Conservation (phyloP, 768 basidiomycete genomes). For the Lanmaoa pseudosensibilis region DNA sequence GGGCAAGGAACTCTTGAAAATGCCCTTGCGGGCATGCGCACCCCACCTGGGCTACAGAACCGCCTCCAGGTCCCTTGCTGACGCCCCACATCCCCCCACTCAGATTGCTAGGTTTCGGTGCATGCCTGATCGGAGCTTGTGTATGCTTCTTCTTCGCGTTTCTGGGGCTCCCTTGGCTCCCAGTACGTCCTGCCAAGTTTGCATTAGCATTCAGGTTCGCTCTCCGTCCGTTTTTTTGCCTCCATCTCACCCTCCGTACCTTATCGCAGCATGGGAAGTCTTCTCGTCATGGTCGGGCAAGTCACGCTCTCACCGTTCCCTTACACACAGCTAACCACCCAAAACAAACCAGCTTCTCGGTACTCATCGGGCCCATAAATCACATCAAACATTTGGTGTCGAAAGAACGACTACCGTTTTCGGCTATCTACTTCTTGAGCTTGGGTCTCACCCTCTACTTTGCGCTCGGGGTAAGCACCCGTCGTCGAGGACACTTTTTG, state of each 20-base stretch:
- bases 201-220: conserved; percentile 79
- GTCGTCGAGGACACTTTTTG: too few relatives aligned
- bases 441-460: conserved; percentile 89
- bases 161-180: conserved; percentile 67
- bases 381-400: conserved; percentile 88
- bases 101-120: conserved; percentile 88
- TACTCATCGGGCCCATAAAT: conserved; percentile 87
- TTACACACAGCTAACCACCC: neutral
- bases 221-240: neutral
- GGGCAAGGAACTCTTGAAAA: neutral
- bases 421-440: conserved; percentile 77
- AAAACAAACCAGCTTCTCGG: conserved; percentile 57
- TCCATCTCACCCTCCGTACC: neutral
- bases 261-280: conserved; percentile 67
- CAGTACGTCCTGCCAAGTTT: conserved; percentile 84
- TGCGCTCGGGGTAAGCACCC: conserved; percentile 66
- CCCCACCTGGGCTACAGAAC: neutral
- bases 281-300: conserved; percentile 95
- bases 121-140: conserved; percentile 83
- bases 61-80: neutral
- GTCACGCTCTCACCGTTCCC: conserved; percentile 19
- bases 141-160: conserved; percentile 95
- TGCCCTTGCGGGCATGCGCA: too few relatives aligned
- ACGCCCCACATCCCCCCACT: neutral
- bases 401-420: conserved; percentile 82